Base-by-base conservation (phyloP, 2,329 filamentous ascomycete genomes). In the Clarireedia homoeocarpa region DNA sequence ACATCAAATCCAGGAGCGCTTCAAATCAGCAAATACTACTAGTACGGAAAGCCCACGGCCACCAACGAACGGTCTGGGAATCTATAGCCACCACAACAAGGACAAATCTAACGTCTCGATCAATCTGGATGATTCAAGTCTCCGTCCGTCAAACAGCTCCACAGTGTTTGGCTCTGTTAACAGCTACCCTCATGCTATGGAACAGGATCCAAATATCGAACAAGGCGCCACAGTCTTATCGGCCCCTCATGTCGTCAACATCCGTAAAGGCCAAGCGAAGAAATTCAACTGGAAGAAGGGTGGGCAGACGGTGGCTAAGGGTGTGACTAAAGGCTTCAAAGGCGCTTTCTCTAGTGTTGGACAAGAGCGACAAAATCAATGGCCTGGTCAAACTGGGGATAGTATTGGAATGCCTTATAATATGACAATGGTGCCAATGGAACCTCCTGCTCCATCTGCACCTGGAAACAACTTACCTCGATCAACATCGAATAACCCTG, bases 211-310 rank as follows among this genome's bases (percentile, higher is more conserved):
- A 36, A 63, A 58, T 38, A 63, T 68, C 59, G 67, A 69, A 27
- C 53, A 17, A 17, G 61, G 66, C 30, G 65, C 65, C 17, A 68
- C 67, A 3, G 65, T 70, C 4, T 57, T 70, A 6, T 66, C 59
- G 65, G 78, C 84, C 27, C 91, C 94, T n/a, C 94, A 95, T 59
- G 88, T 97, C 36, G 88, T 97, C 59, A 95, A 94, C 66, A 95
- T 97, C 60, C 85, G 91, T 65, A 97, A 96, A 74, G 91, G 88
- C 30, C 91, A 96, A 69, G 68, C 67, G 53, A 95, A 91, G 75
- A 97, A 96, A 71, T 96, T 96, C 74, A 96, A 96, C 74, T 97
- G 94, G 91, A 96, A 96, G 79, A 96, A 95, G 76, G 91, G 91
- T 40, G 89, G 89, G 40, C 92, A 95, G 73, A 91, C 89, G 55